phyloP scores from a whole-genome alignment of 2,329 filamentous ascomycete species.

The Penicillium sp. region DNA sequence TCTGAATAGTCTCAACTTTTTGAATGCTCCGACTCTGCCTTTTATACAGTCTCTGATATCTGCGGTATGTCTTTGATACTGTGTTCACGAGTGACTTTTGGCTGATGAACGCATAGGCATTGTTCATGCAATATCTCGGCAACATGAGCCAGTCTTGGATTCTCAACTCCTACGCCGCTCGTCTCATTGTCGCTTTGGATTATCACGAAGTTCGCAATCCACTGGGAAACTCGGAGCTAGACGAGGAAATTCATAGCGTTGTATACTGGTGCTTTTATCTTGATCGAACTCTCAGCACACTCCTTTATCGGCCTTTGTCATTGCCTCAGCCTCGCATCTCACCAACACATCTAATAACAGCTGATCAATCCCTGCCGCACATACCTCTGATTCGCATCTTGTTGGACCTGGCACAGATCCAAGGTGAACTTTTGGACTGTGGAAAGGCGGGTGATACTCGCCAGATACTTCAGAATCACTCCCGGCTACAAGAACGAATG shows the following conservation, averaged over 20 bases:
- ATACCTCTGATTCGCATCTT: conserved; percentile 15
- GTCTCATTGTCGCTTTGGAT: conserved; percentile 24
- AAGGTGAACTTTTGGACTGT: conserved; percentile 15
- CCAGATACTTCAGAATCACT: conserved; percentile 16
- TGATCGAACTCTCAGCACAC: conserved; percentile 28
- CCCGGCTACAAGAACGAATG: conserved; percentile 21
- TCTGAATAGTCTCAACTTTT: conserved; percentile 20
- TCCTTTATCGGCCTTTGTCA: conserved; percentile 24
- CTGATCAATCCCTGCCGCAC: conserved; percentile 2
- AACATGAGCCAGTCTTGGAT: conserved; percentile 27
- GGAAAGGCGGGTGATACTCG: conserved; percentile 6
- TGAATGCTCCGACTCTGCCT: conserved; percentile 18
- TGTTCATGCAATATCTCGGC: conserved; percentile 28
- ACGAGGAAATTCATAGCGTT: conserved; percentile 22
- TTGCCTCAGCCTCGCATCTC: conserved; percentile 17
- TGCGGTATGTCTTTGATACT: conserved; percentile 17
- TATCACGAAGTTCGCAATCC: conserved; percentile 19
- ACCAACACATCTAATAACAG: conserved; percentile 3
- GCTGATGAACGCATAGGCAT: conserved; percentile 15
- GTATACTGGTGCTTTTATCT: conserved; percentile 32
- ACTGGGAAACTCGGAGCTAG: not conserved
- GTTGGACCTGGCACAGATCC: conserved; percentile 15
- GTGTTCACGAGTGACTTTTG: not conserved
- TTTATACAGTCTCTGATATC: conserved; percentile 28
- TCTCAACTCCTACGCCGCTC: conserved; percentile 28